Conservation (phyloP, 176 grass and related monocot species). For the Stipa capillata region DNA sequence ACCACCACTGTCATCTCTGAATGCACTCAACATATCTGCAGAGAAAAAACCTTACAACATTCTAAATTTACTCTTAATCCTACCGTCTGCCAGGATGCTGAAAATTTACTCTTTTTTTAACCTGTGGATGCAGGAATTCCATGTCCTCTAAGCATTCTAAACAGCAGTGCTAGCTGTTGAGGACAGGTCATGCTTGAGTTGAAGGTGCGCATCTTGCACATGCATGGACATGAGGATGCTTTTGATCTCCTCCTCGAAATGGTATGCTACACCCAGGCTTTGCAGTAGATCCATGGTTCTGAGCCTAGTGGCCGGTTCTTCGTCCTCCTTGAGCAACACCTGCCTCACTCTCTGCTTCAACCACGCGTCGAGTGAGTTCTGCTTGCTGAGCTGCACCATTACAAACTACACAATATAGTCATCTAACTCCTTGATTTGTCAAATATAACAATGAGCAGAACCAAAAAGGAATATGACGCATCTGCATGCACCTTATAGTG, state of each 20-base stretch:
- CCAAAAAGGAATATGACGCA: too few relatives aligned
- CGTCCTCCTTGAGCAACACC: not conserved
- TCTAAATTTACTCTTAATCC: too few relatives aligned
- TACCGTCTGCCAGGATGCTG: too few relatives aligned
- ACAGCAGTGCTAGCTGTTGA: constrained; percentile 23
- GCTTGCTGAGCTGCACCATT: not conserved
- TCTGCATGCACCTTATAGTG: not conserved
- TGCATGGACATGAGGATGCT: not conserved
- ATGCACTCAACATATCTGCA: constrained; percentile 9
- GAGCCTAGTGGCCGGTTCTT: not conserved
- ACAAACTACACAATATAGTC: not conserved
- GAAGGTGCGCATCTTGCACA: not conserved
- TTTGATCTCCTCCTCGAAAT: constrained; percentile 40
- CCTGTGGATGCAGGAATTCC: constrained; percentile 25
- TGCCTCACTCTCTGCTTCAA: constrained; percentile 22
- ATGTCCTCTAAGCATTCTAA: constrained; percentile 34
- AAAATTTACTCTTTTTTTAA: not conserved
- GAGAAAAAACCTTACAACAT: not conserved
- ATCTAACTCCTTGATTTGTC: not conserved
- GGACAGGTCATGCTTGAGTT: not conserved
- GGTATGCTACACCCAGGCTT: constrained; percentile 35
- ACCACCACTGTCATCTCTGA: not conserved
- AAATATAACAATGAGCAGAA: not conserved
- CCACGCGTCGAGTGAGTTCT: not conserved
- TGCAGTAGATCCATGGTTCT: constrained; percentile 27